Base-by-base conservation (phyloP, 371 early-diverging fungal genomes). In the Basidiobolus meristosporus region DNA sequence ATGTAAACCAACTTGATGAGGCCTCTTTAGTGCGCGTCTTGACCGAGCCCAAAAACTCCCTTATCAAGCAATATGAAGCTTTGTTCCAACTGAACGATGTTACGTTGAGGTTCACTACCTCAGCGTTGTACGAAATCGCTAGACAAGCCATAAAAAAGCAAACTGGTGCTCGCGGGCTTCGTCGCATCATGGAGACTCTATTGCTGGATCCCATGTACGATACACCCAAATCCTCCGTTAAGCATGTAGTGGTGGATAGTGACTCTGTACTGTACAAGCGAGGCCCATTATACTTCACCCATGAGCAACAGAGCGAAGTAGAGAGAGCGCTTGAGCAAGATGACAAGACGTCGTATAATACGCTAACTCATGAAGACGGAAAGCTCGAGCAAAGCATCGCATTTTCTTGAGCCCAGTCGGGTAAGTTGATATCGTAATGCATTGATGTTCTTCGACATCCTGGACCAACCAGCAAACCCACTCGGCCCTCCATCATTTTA, bases 131-230 rank as follows among this genome's bases (percentile, higher is more conserved):
- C 14, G 44, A 59, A 10, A 73, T 90, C 40, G 89, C 87, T 7
- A 54, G 66, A 30, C 63, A 70, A 41, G 88, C 88, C 1, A 63
- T 78, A 10, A 69, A 73, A 43, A 85, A 82, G 46, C 76, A 80
- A 43, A 89, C 87, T 0, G 91, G 91, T n/a, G 91, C 91, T 11
- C 68, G 91, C 26, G 91, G 91, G 2, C 54, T 90, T 39, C 63
- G 88, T 31, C 59, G 84, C 7, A 84, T 89, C 37, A 77, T 88
- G 79, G 73, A 63, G n/a, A n/a, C n/a, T n/a, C n/a, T n/a, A n/a
- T 50, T 84, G 38, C 51, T 82, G 42, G 81, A 77, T 35, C 77
- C 81, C 3, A 84, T 84, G 85, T 84, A 66, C 45, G 82, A 84
- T 36, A 66, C 78, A 12, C 85, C 85, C 12, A 75, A 68, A 10